phyloP scores from a whole-genome alignment of 139 green algal genomes.

The Nannochloris sp. region DNA sequence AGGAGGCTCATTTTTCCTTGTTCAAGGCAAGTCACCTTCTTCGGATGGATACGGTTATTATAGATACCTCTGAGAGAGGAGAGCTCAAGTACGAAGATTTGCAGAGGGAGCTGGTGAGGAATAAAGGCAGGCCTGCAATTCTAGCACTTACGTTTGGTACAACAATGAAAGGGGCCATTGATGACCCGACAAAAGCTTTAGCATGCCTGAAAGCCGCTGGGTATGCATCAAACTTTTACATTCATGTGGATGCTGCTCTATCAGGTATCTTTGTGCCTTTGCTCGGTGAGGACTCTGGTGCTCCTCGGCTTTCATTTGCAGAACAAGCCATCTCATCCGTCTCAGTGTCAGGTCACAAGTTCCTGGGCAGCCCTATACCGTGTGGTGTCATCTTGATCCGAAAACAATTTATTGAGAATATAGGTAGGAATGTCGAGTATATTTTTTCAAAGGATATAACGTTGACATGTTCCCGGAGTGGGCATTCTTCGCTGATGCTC shows the following conservation, averaged over 20 bases:
- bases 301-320: neutral
- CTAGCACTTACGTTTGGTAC: neutral
- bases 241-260: neutral
- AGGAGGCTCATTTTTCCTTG: neutral
- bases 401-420: neutral
- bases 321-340: neutral
- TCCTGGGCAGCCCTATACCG: neutral
- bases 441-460: conserved; percentile 1
- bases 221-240: neutral
- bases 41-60: neutral
- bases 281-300: neutral
- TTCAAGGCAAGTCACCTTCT: neutral
- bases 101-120: neutral
- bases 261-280: neutral
- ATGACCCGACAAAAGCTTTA: neutral
- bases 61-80: neutral
- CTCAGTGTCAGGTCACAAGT: neutral
- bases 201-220: neutral
- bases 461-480: neutral
- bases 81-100: neutral
- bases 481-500: neutral
- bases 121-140: neutral
- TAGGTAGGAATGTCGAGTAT: neutral
- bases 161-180: neutral
- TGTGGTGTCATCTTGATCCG: neutral